Conservation (phyloP, 768 basidiomycete species). For the Agrocybe chaxingu region DNA sequence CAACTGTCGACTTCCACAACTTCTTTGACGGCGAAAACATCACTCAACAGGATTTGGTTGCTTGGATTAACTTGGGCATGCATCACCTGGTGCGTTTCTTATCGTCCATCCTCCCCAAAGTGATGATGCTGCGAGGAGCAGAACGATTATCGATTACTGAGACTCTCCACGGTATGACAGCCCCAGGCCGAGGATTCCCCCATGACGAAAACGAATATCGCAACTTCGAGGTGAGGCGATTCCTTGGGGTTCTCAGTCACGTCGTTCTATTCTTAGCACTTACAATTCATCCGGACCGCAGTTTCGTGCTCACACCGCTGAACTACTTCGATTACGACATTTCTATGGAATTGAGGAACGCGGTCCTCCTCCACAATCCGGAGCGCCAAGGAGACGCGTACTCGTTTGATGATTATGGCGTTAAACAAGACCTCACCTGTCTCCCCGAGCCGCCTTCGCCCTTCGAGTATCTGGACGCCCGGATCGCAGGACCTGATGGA, state of each 20-base stretch:
- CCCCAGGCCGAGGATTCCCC: constrained; percentile 66
- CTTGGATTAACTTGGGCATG: constrained; percentile 66
- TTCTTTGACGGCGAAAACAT: constrained; percentile 66
- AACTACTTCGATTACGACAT: constrained; percentile 67
- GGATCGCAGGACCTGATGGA: constrained; percentile 4
- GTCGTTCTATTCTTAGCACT: not conserved
- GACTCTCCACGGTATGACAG: constrained; percentile 19
- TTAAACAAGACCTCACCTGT: constrained; percentile 30
- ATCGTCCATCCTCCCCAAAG: not conserved
- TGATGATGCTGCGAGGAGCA: not conserved
- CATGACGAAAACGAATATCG: constrained; percentile 54
- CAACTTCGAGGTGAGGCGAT: constrained; percentile 44
- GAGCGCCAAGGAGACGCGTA: constrained; percentile 33
- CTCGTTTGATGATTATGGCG: constrained; percentile 50
- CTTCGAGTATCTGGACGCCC: constrained; percentile 15
- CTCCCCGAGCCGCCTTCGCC: constrained; percentile 20
- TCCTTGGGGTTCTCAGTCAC: not conserved
- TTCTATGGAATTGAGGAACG: constrained; percentile 54
- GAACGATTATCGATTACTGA: not conserved
- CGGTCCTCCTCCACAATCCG: constrained; percentile 44
- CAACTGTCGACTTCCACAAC: constrained; percentile 55
- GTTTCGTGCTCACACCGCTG: constrained; percentile 57
- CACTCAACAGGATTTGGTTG: constrained; percentile 61
- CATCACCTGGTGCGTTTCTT: constrained; percentile 49
- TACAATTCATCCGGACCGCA: constrained; percentile 14